Conservation (phyloP, 768 basidiomycete genomes). For the Panaeolus cyanescens region DNA sequence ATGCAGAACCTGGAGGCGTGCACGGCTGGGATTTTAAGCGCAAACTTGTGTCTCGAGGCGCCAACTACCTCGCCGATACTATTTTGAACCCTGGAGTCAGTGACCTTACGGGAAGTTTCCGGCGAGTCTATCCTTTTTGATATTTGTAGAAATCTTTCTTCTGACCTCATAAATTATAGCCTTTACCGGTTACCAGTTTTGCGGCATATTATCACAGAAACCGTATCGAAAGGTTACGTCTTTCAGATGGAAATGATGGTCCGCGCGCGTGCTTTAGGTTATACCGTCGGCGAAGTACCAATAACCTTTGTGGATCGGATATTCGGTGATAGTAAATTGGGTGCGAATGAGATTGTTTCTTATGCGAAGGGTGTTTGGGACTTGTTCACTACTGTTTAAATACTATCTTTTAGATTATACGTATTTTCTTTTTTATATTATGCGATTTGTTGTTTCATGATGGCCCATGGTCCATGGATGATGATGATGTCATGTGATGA, state of each 20-base stretch:
- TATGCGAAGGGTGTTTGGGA: slow-evolving; percentile 87
- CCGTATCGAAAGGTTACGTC: slow-evolving; percentile 88
- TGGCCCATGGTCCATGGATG: too few species aligned
- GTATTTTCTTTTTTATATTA: neutral
- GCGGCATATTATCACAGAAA: slow-evolving; percentile 80
- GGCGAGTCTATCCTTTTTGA: slow-evolving; percentile 45
- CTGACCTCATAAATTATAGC: slow-evolving; percentile 32
- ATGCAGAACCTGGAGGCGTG: slow-evolving; percentile 79
- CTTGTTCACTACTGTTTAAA: slow-evolving; percentile 74
- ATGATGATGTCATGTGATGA: slow-evolving; percentile 20
- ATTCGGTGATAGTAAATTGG: slow-evolving; percentile 91
- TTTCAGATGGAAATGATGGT: slow-evolving; percentile 99
- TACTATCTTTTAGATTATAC: slow-evolving; percentile 4
- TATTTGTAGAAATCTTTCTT: neutral
- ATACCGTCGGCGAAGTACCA: slow-evolving; percentile 86
- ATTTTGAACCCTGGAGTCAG: slow-evolving; percentile 84
- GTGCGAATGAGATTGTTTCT: slow-evolving; percentile 83
- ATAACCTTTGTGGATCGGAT: slow-evolving; percentile 95
- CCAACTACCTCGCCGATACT: slow-evolving; percentile 88
- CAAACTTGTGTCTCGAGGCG: slow-evolving; percentile 85
- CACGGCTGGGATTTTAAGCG: slow-evolving; percentile 93
- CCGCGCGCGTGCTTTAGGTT: slow-evolving; percentile 80
- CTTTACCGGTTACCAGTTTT: slow-evolving; percentile 79
- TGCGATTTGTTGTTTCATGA: neutral
- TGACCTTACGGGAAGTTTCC: slow-evolving; percentile 89